A percentile compares a stretch with the other conserved stretches of the same genome.
Evolutionary conservation across 2,329 filamentous ascomycete genomes (phyloP).

Genomic region (Aspergillus brunneoviolaceus): DNA sequence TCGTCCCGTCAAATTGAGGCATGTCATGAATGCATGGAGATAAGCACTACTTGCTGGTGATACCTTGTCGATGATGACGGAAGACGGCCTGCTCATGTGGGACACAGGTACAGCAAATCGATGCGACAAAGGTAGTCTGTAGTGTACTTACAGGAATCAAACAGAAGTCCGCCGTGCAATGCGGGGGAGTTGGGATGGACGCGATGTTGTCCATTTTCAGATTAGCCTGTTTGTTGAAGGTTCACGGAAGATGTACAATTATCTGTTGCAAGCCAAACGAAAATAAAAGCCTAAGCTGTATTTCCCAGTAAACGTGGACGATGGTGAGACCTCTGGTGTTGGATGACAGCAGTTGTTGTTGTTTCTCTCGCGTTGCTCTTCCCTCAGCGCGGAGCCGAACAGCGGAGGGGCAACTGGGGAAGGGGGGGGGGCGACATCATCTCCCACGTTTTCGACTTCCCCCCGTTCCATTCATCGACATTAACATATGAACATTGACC

Average conservation of each 20-base stretch:
- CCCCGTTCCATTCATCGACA: background rate
- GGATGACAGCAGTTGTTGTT: too few relatives aligned
- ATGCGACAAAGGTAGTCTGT: background rate
- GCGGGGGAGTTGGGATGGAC: constrained; percentile 60
- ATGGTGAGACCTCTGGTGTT: background rate
- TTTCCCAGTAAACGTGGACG: background rate
- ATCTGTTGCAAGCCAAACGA: too few relatives aligned
- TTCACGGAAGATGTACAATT: too few relatives aligned
- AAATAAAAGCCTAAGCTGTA: background rate
- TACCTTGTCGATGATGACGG: too few relatives aligned
- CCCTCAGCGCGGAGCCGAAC: background rate
- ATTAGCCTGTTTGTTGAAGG: background rate
- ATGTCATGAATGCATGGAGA: background rate
- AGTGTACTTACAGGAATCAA: constrained; percentile 68
- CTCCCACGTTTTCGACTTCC: background rate
- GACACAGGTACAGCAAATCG: background rate
- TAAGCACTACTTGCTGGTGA: background rate
- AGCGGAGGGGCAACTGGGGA: background rate
- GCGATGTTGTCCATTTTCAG: constrained; percentile 24
- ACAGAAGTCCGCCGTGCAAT: constrained; percentile 88
- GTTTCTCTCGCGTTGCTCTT: background rate
- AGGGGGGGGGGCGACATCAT: background rate
- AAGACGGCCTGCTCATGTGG: background rate
- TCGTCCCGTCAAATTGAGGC: background rate
- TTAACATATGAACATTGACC: too few relatives aligned